phyloP scores from a whole-genome alignment of 2,329 filamentous ascomycete species.

The Reticulascus tulasneorum region DNA sequence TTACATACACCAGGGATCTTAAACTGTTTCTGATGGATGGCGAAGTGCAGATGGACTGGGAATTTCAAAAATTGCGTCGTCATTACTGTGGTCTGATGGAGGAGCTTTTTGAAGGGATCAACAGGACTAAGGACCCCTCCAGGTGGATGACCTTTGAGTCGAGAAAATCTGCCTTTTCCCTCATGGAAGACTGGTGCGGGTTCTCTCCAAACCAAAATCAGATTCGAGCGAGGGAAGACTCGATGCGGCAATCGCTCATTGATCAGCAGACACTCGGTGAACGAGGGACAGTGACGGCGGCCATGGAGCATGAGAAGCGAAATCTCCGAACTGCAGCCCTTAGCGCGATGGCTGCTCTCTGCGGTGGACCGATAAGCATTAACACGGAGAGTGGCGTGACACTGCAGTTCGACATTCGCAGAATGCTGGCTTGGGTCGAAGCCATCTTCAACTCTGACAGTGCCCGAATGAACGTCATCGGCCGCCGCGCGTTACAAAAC shows the following conservation, averaged over 20 bases:
- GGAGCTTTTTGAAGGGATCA: conserved; percentile 87
- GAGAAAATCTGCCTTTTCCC: conserved; percentile 85
- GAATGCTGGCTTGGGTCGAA: conserved; percentile 94
- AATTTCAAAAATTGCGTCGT: conserved; percentile 84
- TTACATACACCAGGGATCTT: conserved; percentile 85
- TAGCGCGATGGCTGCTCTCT: conserved; percentile 92
- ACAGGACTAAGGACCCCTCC: conserved; percentile 76
- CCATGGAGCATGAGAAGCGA: conserved; percentile 95
- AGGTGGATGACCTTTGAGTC: conserved; percentile 98
- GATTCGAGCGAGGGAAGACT: conserved; percentile 77
- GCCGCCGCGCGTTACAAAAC: conserved; percentile 82
- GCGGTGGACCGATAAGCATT: conserved; percentile 78
- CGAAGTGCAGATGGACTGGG: conserved; percentile 91
- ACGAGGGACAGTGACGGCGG: conserved; percentile 74
- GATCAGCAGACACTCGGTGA: conserved; percentile 74
- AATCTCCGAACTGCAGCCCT: conserved; percentile 86
- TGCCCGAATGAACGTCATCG: conserved; percentile 87
- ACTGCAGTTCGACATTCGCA: conserved; percentile 84
- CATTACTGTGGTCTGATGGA: conserved; percentile 95
- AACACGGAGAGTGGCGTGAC: conserved; percentile 84
- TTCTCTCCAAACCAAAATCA: conserved; percentile 88
- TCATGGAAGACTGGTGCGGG: conserved; percentile 99
- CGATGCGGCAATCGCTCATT: conserved; percentile 79
- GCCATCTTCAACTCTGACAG: conserved; percentile 90
- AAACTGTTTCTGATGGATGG: conserved; percentile 93